phyloP scores from a whole-genome alignment of 108 stramenopile species.

The Cylindrotheca closterium region DNA sequence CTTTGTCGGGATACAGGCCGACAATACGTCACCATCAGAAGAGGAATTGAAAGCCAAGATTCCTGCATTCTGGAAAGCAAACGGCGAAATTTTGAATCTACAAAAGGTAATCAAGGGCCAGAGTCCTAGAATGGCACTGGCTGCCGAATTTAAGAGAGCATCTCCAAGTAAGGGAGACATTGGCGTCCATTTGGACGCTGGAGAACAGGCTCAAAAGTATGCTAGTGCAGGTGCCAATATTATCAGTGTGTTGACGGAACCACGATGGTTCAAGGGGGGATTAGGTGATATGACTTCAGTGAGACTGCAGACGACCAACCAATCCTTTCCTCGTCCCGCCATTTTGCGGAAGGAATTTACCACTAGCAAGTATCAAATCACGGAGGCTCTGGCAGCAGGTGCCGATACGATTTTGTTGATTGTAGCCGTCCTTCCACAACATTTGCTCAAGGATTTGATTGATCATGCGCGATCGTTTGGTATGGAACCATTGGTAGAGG shows the following conservation, averaged over 20 bases:
- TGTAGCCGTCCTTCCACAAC: conserved; percentile 81
- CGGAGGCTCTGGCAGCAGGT: conserved; percentile 91
- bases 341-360: conserved; percentile 97
- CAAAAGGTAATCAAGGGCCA: conserved; percentile 52
- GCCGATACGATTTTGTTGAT: conserved; percentile 96
- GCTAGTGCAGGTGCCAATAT: conserved; percentile 86
- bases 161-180: conserved; percentile 96
- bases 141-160: conserved; percentile 99
- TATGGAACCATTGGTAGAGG: conserved; percentile 98
- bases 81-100: conserved; percentile 70
- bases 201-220: conserved; percentile 84
- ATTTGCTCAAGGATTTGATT: conserved; percentile 76
- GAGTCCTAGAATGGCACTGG: conserved; percentile 83
- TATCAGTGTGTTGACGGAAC: conserved; percentile 95
- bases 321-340: conserved; percentile 60
- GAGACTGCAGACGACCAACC: conserved; percentile 46
- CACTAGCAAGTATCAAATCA: conserved; percentile 83
- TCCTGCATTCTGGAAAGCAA: conserved; percentile 38
- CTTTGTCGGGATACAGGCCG: neutral
- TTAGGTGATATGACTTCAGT: conserved; percentile 79
- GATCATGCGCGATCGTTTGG: conserved; percentile 64
- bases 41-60: conserved; percentile 40
- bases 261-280: conserved; percentile 91
- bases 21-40: conserved; percentile 26
- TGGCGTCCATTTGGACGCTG: conserved; percentile 57